phyloP scores from a whole-genome alignment of 2,329 filamentous ascomycete species.

The Juglanconis sp. region DNA sequence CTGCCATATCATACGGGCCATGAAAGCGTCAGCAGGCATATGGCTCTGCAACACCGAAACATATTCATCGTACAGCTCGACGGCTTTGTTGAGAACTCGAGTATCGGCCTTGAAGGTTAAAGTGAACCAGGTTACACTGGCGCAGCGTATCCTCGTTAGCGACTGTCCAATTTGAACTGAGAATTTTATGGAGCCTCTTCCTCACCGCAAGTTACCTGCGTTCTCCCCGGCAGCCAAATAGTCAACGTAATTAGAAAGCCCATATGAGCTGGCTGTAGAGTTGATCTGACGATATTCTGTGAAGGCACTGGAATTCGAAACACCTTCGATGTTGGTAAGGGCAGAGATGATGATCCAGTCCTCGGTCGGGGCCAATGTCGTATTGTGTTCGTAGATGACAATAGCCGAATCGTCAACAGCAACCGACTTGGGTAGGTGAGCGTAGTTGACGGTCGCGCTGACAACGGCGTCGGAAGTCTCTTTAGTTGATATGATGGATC shows the following conservation, averaged over 20 bases:
- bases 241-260: background rate
- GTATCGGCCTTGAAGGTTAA: conserved; percentile 31
- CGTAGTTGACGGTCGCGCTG: background rate
- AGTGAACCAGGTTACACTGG: conserved; percentile 20
- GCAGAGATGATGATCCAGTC: background rate
- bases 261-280: background rate
- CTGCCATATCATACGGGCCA: conserved; percentile 32
- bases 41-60: conserved; percentile 29
- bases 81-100: conserved; percentile 33
- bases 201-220: background rate
- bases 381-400: background rate
- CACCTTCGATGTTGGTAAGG: conserved; percentile 1
- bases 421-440: background rate
- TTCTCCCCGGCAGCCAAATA: background rate
- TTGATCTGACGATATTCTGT: background rate
- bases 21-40: conserved; percentile 29
- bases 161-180: too few species aligned
- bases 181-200: too few species aligned
- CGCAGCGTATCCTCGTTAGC: conserved; percentile 10
- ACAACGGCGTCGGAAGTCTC: conserved; percentile 1
- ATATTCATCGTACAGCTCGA: conserved; percentile 37
- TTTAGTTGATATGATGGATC: conserved; percentile 17
- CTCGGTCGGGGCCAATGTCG: background rate
- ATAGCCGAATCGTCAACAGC: conserved; percentile 1
- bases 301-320: background rate